Base-by-base conservation (phyloP, 2,329 filamentous ascomycete species). In the Pseudonectria foliicola region DNA sequence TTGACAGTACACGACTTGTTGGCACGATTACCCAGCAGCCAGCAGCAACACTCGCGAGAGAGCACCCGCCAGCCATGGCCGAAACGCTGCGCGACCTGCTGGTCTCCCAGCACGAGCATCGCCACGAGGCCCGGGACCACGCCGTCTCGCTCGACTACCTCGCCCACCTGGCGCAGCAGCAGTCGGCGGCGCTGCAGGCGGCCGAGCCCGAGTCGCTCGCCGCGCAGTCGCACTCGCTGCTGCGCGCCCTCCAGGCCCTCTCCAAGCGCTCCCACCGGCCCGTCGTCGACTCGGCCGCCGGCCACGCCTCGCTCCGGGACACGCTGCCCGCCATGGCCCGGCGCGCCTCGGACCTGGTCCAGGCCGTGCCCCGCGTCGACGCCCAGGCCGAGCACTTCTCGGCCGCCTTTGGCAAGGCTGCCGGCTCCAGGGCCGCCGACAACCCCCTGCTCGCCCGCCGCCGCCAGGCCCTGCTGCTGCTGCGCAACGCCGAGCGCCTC, bases 211-310 rank as follows among this genome's bases (percentile, higher is more conserved):
- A 87, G 42, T 79, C 78, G 1, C 75, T 96, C n/a, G 69, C 82
- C 1, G 86, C 95, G 52, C 73, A 80, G 36, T 82, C 84, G 4
- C 87, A 95, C 43, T 84, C 85, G 0, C 75, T 85, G 27, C 73
- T 90, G 11, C 76, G 94, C 27, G 85, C 87, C 1, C 73, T 96
- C 2, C 92, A 98, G 57, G 76, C 79, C 0, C 77, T 96, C 32
- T 90, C 89, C 7, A 94, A 94, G 50, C 84, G 85, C 48, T 95
- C 89, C 1, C 82, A 95, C 61, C 85, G 82, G 55, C 73, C 81
- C 13, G 80, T 96, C 45, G 88, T 95, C 49, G 71, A 80, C 34
- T 92, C 90, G 4, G 80, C 85, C 14, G 75, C 79, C 48, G 81
- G 85, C 49, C 80, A 96, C 51, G 73, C 77, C n/a, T 79, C 78